Evolutionary conservation across 2,329 filamentous ascomycete species (phyloP), one percentile per base, ranked within the genome.

Genomic region (Aureobasidium melanogenum): DNA sequence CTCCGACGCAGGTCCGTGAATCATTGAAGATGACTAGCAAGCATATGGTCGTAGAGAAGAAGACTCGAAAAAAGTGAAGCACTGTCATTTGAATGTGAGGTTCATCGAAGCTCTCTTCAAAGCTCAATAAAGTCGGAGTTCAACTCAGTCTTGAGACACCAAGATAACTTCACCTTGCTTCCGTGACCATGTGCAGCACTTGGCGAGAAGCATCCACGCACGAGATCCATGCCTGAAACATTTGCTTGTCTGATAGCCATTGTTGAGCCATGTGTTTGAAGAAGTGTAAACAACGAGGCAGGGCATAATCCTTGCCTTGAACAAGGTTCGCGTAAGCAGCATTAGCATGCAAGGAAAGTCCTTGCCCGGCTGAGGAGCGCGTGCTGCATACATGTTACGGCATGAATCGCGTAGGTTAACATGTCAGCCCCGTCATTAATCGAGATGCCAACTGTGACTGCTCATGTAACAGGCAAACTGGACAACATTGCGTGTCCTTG

Each of bases 1-100:
- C 54, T 58, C 54, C 54, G 54, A 43, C 28, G 54, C 54, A 58
- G 41, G 54, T 47, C 9, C 41, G 30, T 19, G 19, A 38, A 47
- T 36, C 15, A 26, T 38, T 28, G 12, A 41, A 30, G 26, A 43
- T 19, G 54, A 38, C 14, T 38, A 36, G 22, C 36, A 54, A 12
- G 19, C 22, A 28, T 41, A 15, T 19, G n/a, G 24, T 30, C 15
- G 15, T 39, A 30, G 36, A 8, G 24, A 30, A 19, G 24, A 54
- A 54, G 7, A 39, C 9, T 51, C 19, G 14, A 38, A 6, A 38
- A 10, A 10, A 19, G 51, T 8, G 32, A 26, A 14, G n/a, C 17
- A 5, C 28, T 50, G 8, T 34, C 10, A 14, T 12, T 50, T 8
- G 5, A 6, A 17, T 48, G 1, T 22, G n/a, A 10, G 10, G 10